Evolutionary conservation across 2,329 filamentous ascomycete species (phyloP).

Genomic region (Penicillium thymicola): DNA sequence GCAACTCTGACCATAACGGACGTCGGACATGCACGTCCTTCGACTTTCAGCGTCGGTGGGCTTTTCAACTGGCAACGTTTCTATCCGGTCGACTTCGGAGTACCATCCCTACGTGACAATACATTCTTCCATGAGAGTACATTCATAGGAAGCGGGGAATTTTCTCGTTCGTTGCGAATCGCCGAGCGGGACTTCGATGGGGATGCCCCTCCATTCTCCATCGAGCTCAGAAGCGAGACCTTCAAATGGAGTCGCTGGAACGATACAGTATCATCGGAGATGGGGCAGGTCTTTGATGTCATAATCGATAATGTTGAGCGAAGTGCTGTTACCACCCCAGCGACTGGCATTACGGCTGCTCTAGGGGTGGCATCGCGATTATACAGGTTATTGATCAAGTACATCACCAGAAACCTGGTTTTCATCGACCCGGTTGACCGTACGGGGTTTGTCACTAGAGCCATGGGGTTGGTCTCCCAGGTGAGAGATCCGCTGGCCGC

Average conservation of each 20-base stretch:
- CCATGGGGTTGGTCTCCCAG: conserved; percentile 35
- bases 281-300: conserved; percentile 37
- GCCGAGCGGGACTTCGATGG: conserved; percentile 44
- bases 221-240: conserved; percentile 35
- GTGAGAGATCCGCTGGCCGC: conserved; percentile 36
- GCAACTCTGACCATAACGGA: conserved; percentile 5
- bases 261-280: conserved; percentile 51
- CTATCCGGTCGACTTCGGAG: conserved; percentile 54
- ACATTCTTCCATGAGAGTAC: conserved; percentile 57
- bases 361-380: conserved; percentile 11
- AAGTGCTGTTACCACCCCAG: background rate
- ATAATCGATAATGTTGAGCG: conserved; percentile 28
- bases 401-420: conserved; percentile 47
- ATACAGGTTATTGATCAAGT: conserved; percentile 48
- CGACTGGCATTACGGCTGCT: conserved; percentile 6
- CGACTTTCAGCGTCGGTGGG: conserved; percentile 36
- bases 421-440: conserved; percentile 57
- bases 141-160: conserved; percentile 57
- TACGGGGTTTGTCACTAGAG: conserved; percentile 43
- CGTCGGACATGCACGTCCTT: background rate
- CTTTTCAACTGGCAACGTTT: conserved; percentile 49
- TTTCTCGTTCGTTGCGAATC: conserved; percentile 46
- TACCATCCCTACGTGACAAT: conserved; percentile 48
- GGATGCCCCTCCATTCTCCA: conserved; percentile 36
- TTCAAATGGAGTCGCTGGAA: conserved; percentile 55